Evolutionary conservation across 2,329 filamentous ascomycete genomes (phyloP), one percentile per base, ranked within the genome.

Genomic region (Gliomastix tumulicola): DNA sequence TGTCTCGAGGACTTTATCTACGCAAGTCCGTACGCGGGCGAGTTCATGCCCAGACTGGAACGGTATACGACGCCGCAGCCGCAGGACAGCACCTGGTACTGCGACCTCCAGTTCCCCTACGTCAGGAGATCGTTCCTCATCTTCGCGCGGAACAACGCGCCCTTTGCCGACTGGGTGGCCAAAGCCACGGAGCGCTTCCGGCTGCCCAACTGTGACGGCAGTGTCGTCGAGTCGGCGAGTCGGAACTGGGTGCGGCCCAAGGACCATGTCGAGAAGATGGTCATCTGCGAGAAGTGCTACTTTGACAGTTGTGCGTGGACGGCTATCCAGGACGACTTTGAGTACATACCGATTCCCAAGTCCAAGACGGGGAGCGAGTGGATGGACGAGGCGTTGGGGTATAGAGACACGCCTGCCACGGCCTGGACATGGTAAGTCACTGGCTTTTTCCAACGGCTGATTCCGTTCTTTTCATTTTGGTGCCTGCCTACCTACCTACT

Each of bases 1-100:
- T 66, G 63, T 34, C 59, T 56, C 39, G 50, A 60, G 11, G 57
- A 65, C 28, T 34, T 40, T 1, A 40, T 63, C 4, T 44, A 39
- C 2, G 53, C 48, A 0, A 54, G 48, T 0, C 10, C 46, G 0
- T 58, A 63, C 13, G 56, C 56, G 8, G 13, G 41, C 4, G 45
- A 39, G 2, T 63, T 66, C n/a, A 44, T 44, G 1, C 46, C 44
- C 1, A 25, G 35, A 18, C 23, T 12, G 9, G 15, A 37, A 8
- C 15, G 20, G 4, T 42, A 43, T 30, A 30, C 36, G 1, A 15
- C 46, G 1, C 31, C 21, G 2, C 61, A 62, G 38, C 43, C 41
- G 0, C 41, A 43, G 0, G 35, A 46, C 1, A 52, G 55, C 6
- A 44, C 47, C 5, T 65, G 62, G 62, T 40, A 42, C 5, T 63